A percentile compares a stretch with the other conserved stretches of the same genome.
phyloP scores from a whole-genome alignment of 2,329 filamentous ascomycete genomes.

The Zalaria sp. region DNA sequence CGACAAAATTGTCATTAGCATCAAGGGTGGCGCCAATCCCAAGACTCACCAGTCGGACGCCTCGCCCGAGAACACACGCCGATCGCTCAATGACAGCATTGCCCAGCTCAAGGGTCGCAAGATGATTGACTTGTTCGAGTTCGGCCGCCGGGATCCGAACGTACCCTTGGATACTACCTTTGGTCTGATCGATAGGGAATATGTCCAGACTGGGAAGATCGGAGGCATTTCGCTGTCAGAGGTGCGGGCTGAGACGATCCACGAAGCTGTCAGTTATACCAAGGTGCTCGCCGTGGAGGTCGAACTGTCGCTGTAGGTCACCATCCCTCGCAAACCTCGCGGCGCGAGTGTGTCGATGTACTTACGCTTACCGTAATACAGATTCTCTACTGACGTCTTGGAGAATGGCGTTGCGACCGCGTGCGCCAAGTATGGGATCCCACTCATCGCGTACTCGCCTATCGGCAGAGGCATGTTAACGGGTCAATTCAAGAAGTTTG shows the following conservation, averaged over 20 bases:
- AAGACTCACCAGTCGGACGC: constrained; percentile 16
- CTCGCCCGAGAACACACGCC: constrained; percentile 39
- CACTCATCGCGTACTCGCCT: constrained; percentile 8
- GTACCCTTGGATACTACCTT: constrained; percentile 29
- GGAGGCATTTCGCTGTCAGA: constrained; percentile 41
- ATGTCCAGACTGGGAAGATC: constrained; percentile 38
- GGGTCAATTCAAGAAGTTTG: constrained; percentile 28
- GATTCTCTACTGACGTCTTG: constrained; percentile 12
- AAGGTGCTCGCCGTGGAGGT: constrained; percentile 38
- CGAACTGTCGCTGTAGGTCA: constrained; percentile 32
- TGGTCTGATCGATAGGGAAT: constrained; percentile 23
- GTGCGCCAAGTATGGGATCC: constrained; percentile 33
- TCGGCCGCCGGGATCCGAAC: constrained; percentile 40
- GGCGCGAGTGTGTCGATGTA: too few species aligned
- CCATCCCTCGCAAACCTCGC: too few species aligned
- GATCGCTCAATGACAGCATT: constrained; percentile 45
- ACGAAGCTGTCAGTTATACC: constrained; percentile 30
- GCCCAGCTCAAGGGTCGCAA: constrained; percentile 35
- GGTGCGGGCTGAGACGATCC: constrained; percentile 34
- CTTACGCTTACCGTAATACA: too few species aligned
- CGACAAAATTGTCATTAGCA: constrained; percentile 43
- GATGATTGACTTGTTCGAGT: constrained; percentile 47
- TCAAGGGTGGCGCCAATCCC: constrained; percentile 43
- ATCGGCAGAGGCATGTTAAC: constrained; percentile 13
- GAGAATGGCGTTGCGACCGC: constrained; percentile 33